These are phyloP conservation scores for Rhodofomes roseus DNA, from an alignment of 1,284 basidiomycete species.

Conservation along the genomic window DNA sequence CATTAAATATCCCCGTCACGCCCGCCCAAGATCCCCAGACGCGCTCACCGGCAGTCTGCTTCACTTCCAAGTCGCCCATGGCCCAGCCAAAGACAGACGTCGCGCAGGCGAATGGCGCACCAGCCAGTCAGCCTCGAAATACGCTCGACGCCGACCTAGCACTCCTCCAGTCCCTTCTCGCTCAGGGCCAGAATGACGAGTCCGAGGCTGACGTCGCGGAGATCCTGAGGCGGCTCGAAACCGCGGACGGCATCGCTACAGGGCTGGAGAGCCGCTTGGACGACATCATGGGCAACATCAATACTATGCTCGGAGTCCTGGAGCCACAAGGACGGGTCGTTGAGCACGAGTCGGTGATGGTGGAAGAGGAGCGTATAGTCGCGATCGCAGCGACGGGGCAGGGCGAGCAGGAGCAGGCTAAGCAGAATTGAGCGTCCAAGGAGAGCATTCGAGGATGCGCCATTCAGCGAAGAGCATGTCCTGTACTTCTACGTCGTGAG, in stretches of 20 bases:
- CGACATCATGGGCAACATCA: conserved; percentile 50
- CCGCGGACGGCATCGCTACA: conserved; percentile 49
- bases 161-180: conserved; percentile 33
- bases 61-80: background rate
- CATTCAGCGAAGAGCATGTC: no score
- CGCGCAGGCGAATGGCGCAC: background rate
- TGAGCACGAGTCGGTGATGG: background rate
- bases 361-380: background rate
- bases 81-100: background rate
- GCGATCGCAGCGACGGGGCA: background rate
- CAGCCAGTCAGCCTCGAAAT: background rate
- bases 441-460: no score
- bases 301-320: conserved; percentile 46
- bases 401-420: background rate
- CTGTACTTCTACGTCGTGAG: no score
- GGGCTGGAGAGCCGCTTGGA: conserved; percentile 59
- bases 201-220: conserved; percentile 27
- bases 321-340: conserved; percentile 22
- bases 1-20: background rate
- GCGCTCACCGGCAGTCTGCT: background rate
- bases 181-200: conserved; percentile 29
- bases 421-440: no score
- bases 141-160: conserved; percentile 33
- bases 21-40: background rate
- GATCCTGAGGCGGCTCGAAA: conserved; percentile 47